These are phyloP conservation scores for Bondarzewia mesenterica DNA, from an alignment of 1,284 basidiomycete species.

Conservation along the genomic window DNA sequence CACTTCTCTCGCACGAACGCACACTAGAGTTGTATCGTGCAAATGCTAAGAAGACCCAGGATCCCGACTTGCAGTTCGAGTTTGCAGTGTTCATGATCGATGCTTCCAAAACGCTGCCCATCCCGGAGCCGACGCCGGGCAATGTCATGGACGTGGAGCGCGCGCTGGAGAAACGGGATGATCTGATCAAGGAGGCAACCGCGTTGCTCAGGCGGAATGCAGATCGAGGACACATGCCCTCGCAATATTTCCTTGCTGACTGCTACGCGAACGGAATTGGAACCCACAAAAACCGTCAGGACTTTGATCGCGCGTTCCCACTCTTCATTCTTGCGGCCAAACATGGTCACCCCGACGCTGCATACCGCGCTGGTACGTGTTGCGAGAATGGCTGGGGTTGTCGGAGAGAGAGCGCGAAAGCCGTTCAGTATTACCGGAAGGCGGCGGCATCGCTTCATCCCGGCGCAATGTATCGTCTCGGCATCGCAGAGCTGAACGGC, in stretches of 20 bases:
- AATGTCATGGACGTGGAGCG: conserved; percentile 78
- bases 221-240: conserved; percentile 88
- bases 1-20: conserved; percentile 88
- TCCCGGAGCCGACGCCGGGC: conserved; percentile 56
- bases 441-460: conserved; percentile 89
- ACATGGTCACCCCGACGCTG: conserved; percentile 95
- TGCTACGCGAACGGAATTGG: conserved; percentile 97
- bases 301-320: conserved; percentile 96
- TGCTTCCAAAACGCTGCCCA: conserved; percentile 80
- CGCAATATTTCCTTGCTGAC: conserved; percentile 96
- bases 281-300: conserved; percentile 81
- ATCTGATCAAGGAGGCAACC: conserved; percentile 82
- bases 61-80: conserved; percentile 96
- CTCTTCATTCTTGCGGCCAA: conserved; percentile 95
- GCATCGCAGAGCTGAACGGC: conserved; percentile 94
- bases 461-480: conserved; percentile 94
- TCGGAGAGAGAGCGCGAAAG: conserved; percentile 85
- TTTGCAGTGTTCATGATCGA: conserved; percentile 99
- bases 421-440: conserved; percentile 90
- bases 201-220: conserved; percentile 84
- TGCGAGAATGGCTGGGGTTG: conserved; percentile 99
- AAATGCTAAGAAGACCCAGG: conserved; percentile 98
- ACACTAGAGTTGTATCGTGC: conserved; percentile 95
- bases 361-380: conserved; percentile 94
- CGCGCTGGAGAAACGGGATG: conserved; percentile 75